phyloP scores from a whole-genome alignment of 2,329 filamentous ascomycete species.

The Lecanoromycetidae sp. region DNA sequence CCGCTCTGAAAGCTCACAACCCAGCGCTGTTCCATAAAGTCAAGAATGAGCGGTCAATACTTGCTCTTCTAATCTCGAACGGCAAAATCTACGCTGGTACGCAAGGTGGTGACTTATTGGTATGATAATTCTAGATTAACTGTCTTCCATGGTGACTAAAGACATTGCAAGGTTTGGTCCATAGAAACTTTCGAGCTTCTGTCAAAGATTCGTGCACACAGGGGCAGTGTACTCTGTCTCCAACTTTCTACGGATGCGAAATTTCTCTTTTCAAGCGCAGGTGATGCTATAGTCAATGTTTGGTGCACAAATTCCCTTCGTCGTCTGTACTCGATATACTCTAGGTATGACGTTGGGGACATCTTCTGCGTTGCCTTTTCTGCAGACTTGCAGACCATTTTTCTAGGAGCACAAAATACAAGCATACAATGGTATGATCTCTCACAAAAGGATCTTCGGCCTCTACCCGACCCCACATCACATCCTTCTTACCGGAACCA shows the following conservation, averaged over 20 bases:
- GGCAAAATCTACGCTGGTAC: slow-evolving; percentile 82
- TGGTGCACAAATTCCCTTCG: slow-evolving; percentile 71
- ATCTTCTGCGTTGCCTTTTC: slow-evolving; percentile 94
- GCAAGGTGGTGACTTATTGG: slow-evolving; percentile 82
- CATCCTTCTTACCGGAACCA: slow-evolving; percentile 66
- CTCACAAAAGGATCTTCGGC: slow-evolving; percentile 49
- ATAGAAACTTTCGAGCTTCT: slow-evolving; percentile 76
- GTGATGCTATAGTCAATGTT: slow-evolving; percentile 86
- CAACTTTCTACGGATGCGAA: slow-evolving; percentile 62
- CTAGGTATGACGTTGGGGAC: slow-evolving; percentile 86
- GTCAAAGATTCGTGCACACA: slow-evolving; percentile 71
- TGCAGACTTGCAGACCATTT: slow-evolving; percentile 63
- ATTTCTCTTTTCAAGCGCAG: slow-evolving; percentile 81
- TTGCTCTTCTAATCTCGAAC: slow-evolving; percentile 70
- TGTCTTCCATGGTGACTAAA: no score
- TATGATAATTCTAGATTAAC: slow-evolving; percentile 26
- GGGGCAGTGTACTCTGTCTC: slow-evolving; percentile 78
- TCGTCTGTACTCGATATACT: slow-evolving; percentile 80
- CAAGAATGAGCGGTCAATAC: slow-evolving; percentile 64
- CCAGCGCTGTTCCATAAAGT: slow-evolving; percentile 65
- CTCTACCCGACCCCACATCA: slow-evolving; percentile 48
- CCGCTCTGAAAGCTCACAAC: neutral
- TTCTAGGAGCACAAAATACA: slow-evolving; percentile 87
- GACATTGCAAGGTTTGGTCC: slow-evolving; percentile 55
- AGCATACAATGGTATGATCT: slow-evolving; percentile 86